Conservation (phyloP, 2,329 filamentous ascomycete genomes). For the Herpotrichia juniperi region DNA sequence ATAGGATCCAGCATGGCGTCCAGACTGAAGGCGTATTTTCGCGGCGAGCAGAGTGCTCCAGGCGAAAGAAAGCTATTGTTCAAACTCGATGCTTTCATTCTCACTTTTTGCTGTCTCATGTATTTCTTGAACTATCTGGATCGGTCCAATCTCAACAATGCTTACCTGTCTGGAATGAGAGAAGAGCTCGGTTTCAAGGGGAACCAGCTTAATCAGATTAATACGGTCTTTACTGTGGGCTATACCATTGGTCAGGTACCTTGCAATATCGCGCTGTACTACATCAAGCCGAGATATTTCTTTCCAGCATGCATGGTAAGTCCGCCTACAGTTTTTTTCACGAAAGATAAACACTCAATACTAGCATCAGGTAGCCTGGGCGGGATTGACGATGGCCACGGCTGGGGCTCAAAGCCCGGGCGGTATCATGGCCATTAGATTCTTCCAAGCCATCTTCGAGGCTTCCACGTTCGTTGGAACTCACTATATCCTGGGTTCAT, state of each 20-base stretch:
- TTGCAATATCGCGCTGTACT: conserved; percentile 60
- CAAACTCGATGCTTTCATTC: conserved; percentile 69
- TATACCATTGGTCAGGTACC: conserved; percentile 60
- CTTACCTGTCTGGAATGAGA: conserved; percentile 51
- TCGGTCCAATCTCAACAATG: conserved; percentile 50
- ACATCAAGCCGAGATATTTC: conserved; percentile 67
- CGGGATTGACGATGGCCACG: conserved; percentile 66
- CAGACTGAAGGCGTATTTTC: conserved; percentile 39
- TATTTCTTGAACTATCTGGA: conserved; percentile 46
- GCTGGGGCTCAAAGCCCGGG: conserved; percentile 58
- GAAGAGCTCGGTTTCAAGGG: conserved; percentile 48
- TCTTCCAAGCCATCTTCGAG: conserved; percentile 61
- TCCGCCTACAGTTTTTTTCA: neutral
- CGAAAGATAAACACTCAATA: conserved; percentile 6
- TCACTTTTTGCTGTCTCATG: conserved; percentile 66
- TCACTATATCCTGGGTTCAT: conserved; percentile 64
- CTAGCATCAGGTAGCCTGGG: conserved; percentile 57
- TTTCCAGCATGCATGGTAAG: conserved; percentile 67
- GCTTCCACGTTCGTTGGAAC: conserved; percentile 62
- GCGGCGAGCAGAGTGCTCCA: conserved; percentile 40
- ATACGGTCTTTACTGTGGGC: conserved; percentile 50
- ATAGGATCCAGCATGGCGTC: conserved; percentile 27
- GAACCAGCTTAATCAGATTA: conserved; percentile 56
- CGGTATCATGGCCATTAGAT: conserved; percentile 65
- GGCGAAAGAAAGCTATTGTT: conserved; percentile 56